These are phyloP conservation scores for Fusarium poae DNA, from an alignment of 2,329 filamentous ascomycete genomes.

Conservation along the genomic window DNA sequence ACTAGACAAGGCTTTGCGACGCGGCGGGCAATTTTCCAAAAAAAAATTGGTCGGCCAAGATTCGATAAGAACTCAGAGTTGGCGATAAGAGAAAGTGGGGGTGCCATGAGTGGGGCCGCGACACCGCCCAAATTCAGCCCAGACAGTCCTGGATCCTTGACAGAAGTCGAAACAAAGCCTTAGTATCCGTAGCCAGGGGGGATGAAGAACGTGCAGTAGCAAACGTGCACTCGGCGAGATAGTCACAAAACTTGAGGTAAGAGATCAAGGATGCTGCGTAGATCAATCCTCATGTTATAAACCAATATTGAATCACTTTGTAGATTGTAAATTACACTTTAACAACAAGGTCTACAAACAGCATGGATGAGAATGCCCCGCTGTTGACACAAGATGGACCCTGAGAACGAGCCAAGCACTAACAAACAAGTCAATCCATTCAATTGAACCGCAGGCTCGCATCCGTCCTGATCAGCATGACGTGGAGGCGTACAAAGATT, in stretches of 20 bases:
- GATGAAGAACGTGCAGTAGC: conserved; percentile 2
- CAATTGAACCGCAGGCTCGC: conserved; percentile 1
- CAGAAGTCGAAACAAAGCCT: conserved; percentile 9
- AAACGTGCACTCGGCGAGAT: conserved; percentile 13
- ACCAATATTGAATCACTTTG: neutral
- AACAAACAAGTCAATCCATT: conserved; percentile 9
- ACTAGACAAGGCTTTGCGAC: conserved; percentile 39
- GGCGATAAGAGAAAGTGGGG: conserved; percentile 47
- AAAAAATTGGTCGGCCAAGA: conserved; percentile 48
- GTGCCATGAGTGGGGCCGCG: conserved; percentile 32
- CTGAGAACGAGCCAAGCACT: conserved; percentile 29
- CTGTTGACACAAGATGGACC: conserved; percentile 24
- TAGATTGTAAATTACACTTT: neutral
- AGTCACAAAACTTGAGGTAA: conserved; percentile 6
- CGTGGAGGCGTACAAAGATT: conserved; percentile 30
- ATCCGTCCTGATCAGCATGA: conserved; percentile 23
- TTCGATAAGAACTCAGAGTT: conserved; percentile 49
- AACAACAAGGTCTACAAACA: neutral
- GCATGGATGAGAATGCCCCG: conserved; percentile 33
- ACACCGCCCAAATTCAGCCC: conserved; percentile 39
- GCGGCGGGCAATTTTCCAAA: conserved; percentile 44
- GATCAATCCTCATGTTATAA: neutral
- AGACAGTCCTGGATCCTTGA: neutral
- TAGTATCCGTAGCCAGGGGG: conserved; percentile 19
- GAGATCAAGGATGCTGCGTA: conserved; percentile 12